Conservation (phyloP, 2,329 filamentous ascomycete species). For the Lachnellula suecica region DNA sequence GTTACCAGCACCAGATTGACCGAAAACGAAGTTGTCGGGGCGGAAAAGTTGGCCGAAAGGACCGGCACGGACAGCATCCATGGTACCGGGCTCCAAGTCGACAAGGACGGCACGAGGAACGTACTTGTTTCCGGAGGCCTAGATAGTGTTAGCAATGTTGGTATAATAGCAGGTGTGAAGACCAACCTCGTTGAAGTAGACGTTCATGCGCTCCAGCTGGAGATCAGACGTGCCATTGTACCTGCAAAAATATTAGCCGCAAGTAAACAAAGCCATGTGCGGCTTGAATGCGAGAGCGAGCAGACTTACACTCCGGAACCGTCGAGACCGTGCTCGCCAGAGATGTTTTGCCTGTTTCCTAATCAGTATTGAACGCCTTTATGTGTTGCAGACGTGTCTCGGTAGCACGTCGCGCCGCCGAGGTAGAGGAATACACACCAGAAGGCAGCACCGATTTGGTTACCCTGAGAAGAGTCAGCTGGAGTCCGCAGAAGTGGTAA, state of each 20-base stretch:
- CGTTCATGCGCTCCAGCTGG: constrained; percentile 99
- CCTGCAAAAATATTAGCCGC: constrained; percentile 43
- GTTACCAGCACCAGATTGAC: constrained; percentile 99
- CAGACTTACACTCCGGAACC: constrained; percentile 85
- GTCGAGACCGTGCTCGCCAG: constrained; percentile 94
- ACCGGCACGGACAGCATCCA: constrained; percentile 97
- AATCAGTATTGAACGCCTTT: constrained; percentile 38
- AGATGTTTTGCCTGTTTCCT: constrained; percentile 69
- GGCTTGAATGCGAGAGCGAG: not conserved
- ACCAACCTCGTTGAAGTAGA: constrained; percentile 92
- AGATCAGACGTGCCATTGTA: constrained; percentile 99
- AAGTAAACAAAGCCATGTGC: constrained; percentile 10
- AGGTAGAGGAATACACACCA: constrained; percentile 59
- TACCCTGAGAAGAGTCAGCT: constrained; percentile 65
- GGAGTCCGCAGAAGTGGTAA: constrained; percentile 3
- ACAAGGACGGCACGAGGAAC: constrained; percentile 98
- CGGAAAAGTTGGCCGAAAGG: constrained; percentile 99
- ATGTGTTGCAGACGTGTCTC: constrained; percentile 30
- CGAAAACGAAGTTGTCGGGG: constrained; percentile 99
- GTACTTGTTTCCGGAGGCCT: constrained; percentile 98
- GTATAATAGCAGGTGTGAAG: not conserved
- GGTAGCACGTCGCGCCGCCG: constrained; percentile 14
- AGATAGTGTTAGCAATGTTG: constrained; percentile 30
- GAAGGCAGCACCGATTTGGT: constrained; percentile 99
- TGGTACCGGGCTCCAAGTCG: constrained; percentile 98